Percentiles rank a stretch among this genome's conserved stretches.
phyloP scores from a whole-genome alignment of 371 early-diverging fungal species.

The Apophysomyces elegans region DNA sequence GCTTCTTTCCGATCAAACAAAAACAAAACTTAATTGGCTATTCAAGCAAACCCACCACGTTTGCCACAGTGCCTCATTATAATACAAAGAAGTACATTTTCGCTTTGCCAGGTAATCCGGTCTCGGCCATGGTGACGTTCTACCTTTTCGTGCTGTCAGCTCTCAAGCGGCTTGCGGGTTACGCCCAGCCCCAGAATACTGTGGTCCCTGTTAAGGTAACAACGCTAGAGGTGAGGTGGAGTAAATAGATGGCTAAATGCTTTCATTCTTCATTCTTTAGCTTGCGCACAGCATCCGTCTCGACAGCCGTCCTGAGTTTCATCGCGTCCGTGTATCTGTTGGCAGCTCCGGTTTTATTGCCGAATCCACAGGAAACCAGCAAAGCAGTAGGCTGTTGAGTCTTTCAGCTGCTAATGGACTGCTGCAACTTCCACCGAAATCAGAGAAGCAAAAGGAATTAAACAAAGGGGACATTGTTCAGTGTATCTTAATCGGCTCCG shows the following conservation, averaged over 20 bases:
- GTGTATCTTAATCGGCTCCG: conserved; percentile 40
- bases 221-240: conserved; percentile 4
- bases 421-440: conserved; percentile 62
- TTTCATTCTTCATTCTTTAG: conserved; percentile 21
- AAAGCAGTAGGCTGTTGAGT: conserved; percentile 81
- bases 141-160: conserved; percentile 89
- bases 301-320: conserved; percentile 89
- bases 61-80: conserved; percentile 70
- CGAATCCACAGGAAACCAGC: conserved; percentile 75
- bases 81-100: conserved; percentile 68
- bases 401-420: conserved; percentile 83
- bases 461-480: conserved; percentile 28
- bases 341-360: conserved; percentile 48
- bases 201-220: conserved; percentile 72
- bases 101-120: conserved; percentile 94
- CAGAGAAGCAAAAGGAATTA: conserved; percentile 26
- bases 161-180: conserved; percentile 77
- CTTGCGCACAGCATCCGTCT: conserved; percentile 57
- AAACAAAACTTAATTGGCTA: background rate
- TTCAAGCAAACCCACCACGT: conserved; percentile 88
- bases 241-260: background rate
- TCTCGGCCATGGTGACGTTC: conserved; percentile 88
- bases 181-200: conserved; percentile 42
- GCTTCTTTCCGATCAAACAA: background rate
- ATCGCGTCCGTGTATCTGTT: conserved; percentile 63